Percentiles rank a stretch among this genome's conserved stretches.
phyloP scores from a whole-genome alignment of 2,329 filamentous ascomycete genomes.

The Penicillium brasilianum region DNA sequence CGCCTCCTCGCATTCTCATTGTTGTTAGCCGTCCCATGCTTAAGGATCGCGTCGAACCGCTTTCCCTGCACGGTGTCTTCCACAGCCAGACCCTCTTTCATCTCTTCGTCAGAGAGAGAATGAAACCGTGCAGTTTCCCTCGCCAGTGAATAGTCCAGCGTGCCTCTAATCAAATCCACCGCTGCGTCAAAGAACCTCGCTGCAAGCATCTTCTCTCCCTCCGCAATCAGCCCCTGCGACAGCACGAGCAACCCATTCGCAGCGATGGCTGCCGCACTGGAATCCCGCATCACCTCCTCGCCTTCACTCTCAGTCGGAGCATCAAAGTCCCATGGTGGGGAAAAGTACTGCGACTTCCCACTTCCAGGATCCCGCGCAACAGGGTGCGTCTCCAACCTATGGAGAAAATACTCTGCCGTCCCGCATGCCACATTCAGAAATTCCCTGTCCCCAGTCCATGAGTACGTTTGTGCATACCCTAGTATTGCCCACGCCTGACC shows the following conservation, averaged over 20 bases:
- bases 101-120: background rate
- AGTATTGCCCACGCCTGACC: conserved; percentile 36
- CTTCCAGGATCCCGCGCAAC: conserved; percentile 12
- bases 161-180: background rate
- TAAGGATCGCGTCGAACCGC: conserved; percentile 45
- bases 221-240: conserved; percentile 32
- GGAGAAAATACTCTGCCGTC: conserved; percentile 47
- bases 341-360: background rate
- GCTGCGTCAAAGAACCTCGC: conserved; percentile 15
- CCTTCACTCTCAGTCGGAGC: conserved; percentile 31
- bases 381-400: conserved; percentile 33
- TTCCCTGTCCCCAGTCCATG: conserved; percentile 37
- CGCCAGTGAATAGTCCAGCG: conserved; percentile 5
- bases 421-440: conserved; percentile 43
- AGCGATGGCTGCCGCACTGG: conserved; percentile 48
- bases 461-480: conserved; percentile 48
- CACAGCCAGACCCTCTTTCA: background rate
- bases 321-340: conserved; percentile 50
- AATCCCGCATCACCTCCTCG: conserved; percentile 41
- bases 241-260: conserved; percentile 51
- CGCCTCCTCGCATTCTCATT: conserved; percentile 44
- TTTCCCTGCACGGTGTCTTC: conserved; percentile 26
- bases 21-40: conserved; percentile 46
- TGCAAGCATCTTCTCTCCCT: background rate
- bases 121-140: conserved; percentile 1